Conservation (phyloP, 1,284 basidiomycete genomes). For the Fomitopsis palustris region DNA sequence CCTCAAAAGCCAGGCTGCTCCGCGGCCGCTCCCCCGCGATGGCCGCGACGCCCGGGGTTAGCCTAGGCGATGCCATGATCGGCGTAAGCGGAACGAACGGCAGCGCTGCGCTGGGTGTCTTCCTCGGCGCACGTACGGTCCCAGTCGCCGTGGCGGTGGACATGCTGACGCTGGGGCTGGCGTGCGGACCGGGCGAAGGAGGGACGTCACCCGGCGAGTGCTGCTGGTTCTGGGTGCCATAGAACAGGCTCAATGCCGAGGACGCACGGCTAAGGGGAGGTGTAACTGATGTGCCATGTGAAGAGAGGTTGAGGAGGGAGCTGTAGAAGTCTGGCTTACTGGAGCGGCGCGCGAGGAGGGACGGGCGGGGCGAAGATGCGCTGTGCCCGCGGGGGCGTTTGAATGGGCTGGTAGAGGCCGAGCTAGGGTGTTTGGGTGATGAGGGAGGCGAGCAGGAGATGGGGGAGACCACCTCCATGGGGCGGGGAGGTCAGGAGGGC, state of each 20-base stretch:
- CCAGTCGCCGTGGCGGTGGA: slow-evolving; percentile 11
- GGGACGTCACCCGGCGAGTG: slow-evolving; percentile 1
- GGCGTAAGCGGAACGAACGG: slow-evolving; percentile 52
- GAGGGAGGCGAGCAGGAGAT: slow-evolving; percentile 6
- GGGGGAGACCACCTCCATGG: slow-evolving; percentile 9
- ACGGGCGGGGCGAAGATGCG: slow-evolving; percentile 6
- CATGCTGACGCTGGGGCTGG: slow-evolving; percentile 4
- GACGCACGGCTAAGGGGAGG: slow-evolving; percentile 3
- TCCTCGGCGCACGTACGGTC: slow-evolving; percentile 12
- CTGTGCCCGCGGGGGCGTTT: slow-evolving; percentile 1
- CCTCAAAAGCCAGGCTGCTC: not conserved
- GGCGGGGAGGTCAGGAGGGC: not conserved
- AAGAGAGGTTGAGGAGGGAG: slow-evolving; percentile 5
- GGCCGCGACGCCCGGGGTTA: slow-evolving; percentile 36
- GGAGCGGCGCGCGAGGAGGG: slow-evolving; percentile 7
- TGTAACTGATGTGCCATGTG: not conserved
- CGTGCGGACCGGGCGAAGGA: not conserved
- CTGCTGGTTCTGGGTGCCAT: not conserved
- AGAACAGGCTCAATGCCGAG: slow-evolving; percentile 3
- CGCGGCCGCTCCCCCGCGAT: not conserved
- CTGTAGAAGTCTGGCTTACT: slow-evolving; percentile 5
- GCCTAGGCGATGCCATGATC: slow-evolving; percentile 56
- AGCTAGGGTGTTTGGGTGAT: not conserved
- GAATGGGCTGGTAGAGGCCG: not conserved
- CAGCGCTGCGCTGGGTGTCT: slow-evolving; percentile 13